phyloP scores from a whole-genome alignment of 2,329 filamentous ascomycete species.

The Penicillium sp. region DNA sequence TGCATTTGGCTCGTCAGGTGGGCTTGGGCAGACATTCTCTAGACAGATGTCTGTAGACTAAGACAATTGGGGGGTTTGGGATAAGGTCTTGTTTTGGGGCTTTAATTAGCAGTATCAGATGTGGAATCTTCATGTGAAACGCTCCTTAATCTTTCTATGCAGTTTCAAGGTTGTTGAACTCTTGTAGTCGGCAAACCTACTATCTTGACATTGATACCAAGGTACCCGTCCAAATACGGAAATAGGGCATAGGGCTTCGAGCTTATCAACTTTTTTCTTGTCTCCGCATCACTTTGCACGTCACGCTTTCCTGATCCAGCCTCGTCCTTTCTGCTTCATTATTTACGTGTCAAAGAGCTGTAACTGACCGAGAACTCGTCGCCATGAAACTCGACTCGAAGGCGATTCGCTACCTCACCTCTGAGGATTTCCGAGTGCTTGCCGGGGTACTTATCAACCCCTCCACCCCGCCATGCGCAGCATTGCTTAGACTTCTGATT shows the following conservation, averaged over 20 bases:
- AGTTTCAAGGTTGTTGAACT: background rate
- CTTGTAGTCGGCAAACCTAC: background rate
- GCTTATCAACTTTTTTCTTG: constrained; percentile 31
- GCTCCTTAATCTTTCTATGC: background rate
- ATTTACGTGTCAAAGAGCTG: background rate
- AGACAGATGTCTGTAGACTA: constrained; percentile 12
- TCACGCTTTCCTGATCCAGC: constrained; percentile 1
- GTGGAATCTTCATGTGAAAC: background rate
- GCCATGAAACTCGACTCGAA: constrained; percentile 94
- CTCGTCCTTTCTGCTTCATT: background rate
- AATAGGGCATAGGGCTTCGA: constrained; percentile 43
- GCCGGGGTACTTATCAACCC: constrained; percentile 67
- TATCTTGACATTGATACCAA: background rate
- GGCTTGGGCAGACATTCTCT: background rate
- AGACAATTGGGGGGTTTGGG: background rate
- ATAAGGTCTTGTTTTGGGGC: background rate
- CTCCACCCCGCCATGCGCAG: constrained; percentile 23
- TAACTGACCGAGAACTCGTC: constrained; percentile 4
- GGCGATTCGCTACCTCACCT: constrained; percentile 84
- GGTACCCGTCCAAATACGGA: constrained; percentile 23
- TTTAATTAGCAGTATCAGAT: constrained; percentile 1
- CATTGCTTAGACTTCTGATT: background rate
- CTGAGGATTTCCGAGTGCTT: constrained; percentile 94
- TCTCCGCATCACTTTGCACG: constrained; percentile 17
- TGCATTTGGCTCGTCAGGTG: constrained; percentile 13